These are phyloP conservation scores for Eucalyptus lansdowneana DNA, from an alignment of 345 rosid genomes.

Conservation along the genomic window DNA sequence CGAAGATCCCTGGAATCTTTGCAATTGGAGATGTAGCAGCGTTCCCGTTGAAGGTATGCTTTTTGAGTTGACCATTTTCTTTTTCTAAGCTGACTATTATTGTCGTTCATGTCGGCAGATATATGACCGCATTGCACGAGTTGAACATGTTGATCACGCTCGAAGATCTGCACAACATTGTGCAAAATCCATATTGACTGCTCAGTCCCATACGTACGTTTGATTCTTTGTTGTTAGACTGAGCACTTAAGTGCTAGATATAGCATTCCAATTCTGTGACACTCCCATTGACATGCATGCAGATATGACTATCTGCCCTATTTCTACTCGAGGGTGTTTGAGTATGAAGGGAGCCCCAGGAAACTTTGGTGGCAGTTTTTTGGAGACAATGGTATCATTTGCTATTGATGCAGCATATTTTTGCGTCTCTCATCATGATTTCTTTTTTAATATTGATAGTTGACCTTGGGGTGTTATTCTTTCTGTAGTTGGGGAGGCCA, in stretches of 20 bases:
- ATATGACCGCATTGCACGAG: conserved; percentile 68
- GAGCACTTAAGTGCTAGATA: background rate
- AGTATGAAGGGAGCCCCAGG: conserved; percentile 86
- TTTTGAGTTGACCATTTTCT: background rate
- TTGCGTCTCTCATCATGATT: background rate
- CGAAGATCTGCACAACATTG: conserved; percentile 90
- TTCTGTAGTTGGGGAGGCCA: conserved; percentile 73
- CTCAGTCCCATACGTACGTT: conserved; percentile 61
- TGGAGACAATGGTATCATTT: conserved; percentile 73
- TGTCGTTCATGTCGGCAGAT: conserved; percentile 31
- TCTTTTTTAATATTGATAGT: background rate
- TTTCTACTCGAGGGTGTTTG: conserved; percentile 86
- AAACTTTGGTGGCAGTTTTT: conserved; percentile 96
- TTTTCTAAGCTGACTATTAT: background rate
- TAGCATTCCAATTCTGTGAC: background rate
- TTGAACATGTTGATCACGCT: conserved; percentile 96
- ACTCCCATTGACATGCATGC: background rate
- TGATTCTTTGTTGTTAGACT: background rate
- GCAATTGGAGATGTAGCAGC: conserved; percentile 98
- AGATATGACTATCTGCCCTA: conserved; percentile 93
- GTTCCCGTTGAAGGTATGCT: conserved; percentile 75
- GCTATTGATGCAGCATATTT: background rate
- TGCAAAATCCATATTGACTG: conserved; percentile 54
- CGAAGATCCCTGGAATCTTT: conserved; percentile 80
- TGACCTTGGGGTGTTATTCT: background rate